Evolutionary conservation across 208 protist genomes (phyloP).

Genomic region (Leishmania gerbilli): DNA sequence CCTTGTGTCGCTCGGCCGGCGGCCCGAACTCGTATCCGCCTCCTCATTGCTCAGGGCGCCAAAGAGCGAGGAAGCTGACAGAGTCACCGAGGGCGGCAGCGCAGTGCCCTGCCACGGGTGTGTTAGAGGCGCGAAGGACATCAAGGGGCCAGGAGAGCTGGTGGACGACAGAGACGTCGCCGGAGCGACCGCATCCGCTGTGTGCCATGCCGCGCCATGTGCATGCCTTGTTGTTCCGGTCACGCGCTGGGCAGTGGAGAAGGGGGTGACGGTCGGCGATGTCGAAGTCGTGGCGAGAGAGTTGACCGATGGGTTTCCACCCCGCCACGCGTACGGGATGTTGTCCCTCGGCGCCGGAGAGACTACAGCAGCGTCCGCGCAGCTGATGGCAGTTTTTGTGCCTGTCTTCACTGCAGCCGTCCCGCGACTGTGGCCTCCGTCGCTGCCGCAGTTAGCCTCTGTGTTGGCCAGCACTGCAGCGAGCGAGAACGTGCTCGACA

Average conservation of each 20-base stretch:
- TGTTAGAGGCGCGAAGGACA: constrained; percentile 20
- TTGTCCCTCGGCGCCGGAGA: too few relatives aligned
- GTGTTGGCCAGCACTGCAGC: not conserved
- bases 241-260: not conserved
- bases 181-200: not conserved
- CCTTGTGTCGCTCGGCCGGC: constrained; percentile 14
- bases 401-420: not conserved
- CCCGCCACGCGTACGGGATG: not conserved
- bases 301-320: not conserved
- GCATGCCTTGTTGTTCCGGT: not conserved
- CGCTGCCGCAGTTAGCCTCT: not conserved
- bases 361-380: not conserved
- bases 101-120: constrained; percentile 3
- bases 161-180: not conserved
- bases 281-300: not conserved
- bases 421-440: too few relatives aligned
- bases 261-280: not conserved
- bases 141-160: constrained; percentile 3
- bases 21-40: not conserved
- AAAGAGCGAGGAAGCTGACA: not conserved
- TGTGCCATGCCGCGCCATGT: not conserved
- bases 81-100: constrained; percentile 5
- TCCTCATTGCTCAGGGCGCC: constrained; percentile 5
- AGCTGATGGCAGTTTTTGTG: not conserved
- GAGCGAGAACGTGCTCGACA: constrained; percentile 4